Conservation (phyloP, 2,329 filamentous ascomycete species). For the Xylariaceae sp. region DNA sequence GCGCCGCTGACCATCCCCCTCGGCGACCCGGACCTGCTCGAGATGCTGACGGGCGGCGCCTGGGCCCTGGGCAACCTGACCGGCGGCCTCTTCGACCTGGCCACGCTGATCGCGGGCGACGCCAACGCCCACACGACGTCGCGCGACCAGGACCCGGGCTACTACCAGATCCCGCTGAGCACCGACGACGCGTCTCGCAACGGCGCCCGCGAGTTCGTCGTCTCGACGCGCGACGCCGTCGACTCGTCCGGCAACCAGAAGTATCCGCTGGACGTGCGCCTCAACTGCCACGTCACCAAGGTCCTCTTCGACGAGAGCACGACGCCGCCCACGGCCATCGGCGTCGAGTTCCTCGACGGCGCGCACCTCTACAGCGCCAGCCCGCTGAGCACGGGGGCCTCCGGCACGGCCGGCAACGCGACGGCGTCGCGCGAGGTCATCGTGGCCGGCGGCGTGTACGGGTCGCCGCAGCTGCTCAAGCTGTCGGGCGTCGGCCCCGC, state of each 20-base stretch:
- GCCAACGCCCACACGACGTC: slow-evolving; percentile 27
- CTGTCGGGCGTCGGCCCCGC: slow-evolving; percentile 43
- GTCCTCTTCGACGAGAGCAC: slow-evolving; percentile 26
- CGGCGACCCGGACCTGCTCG: slow-evolving; percentile 38
- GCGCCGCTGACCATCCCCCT: slow-evolving; percentile 38
- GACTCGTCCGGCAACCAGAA: slow-evolving; percentile 36
- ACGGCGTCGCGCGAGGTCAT: slow-evolving; percentile 22
- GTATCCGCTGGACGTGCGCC: slow-evolving; percentile 29
- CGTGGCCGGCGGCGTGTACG: slow-evolving; percentile 35
- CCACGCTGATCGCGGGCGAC: slow-evolving; percentile 30
- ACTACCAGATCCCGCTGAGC: slow-evolving; percentile 47
- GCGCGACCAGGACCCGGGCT: slow-evolving; percentile 23
- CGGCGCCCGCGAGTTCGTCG: slow-evolving; percentile 43
- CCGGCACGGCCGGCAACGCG: slow-evolving; percentile 7
- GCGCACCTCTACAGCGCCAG: slow-evolving; percentile 10
- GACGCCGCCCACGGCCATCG: slow-evolving; percentile 23
- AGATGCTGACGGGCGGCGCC: slow-evolving; percentile 35
- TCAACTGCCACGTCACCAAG: slow-evolving; percentile 33
- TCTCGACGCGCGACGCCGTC: slow-evolving; percentile 38
- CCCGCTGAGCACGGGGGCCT: slow-evolving; percentile 3
- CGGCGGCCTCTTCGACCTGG: slow-evolving; percentile 25
- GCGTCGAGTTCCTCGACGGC: slow-evolving; percentile 10
- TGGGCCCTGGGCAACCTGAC: slow-evolving; percentile 33
- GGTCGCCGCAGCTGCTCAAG: slow-evolving; percentile 47
- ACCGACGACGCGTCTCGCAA: slow-evolving; percentile 35